Conservation (phyloP, 441 rosid genomes). For the Theobroma grandiflorum region DNA sequence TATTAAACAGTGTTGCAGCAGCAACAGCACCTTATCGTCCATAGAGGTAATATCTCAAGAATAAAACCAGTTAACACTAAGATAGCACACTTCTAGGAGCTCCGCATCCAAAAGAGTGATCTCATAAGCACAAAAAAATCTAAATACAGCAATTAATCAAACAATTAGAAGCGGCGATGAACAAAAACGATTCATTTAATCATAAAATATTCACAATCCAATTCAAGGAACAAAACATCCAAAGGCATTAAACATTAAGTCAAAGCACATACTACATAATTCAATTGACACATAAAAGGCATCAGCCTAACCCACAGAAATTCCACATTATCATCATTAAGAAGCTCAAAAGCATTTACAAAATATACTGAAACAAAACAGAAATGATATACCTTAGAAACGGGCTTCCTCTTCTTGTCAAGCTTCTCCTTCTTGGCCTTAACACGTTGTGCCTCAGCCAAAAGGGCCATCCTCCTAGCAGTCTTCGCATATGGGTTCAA, state of each 20-base stretch:
- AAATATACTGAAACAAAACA: neutral
- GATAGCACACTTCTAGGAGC: neutral
- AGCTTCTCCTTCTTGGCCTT: constrained; percentile 98
- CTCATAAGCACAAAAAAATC: neutral
- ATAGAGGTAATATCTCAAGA: neutral
- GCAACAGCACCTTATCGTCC: neutral
- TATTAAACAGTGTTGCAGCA: neutral
- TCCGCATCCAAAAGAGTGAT: neutral
- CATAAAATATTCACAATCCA: neutral
- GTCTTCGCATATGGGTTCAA: constrained; percentile 95
- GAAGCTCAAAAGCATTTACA: constrained; percentile 5
- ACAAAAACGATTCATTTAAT: neutral
- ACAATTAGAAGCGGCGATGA: neutral
- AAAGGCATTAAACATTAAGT: neutral
- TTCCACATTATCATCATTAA: neutral
- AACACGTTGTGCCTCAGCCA: constrained; percentile 90
- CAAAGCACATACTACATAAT: neutral
- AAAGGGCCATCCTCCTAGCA: constrained; percentile 86
- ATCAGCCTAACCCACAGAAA: neutral
- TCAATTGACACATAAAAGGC: neutral
- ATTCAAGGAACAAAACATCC: neutral
- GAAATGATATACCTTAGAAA: constrained; percentile 65
- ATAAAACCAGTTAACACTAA: neutral
- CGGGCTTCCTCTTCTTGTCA: constrained; percentile 72
- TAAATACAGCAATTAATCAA: neutral